Evolutionary conservation across 2,329 filamentous ascomycete genomes (phyloP).

Genomic region (Penicillium sp.): DNA sequence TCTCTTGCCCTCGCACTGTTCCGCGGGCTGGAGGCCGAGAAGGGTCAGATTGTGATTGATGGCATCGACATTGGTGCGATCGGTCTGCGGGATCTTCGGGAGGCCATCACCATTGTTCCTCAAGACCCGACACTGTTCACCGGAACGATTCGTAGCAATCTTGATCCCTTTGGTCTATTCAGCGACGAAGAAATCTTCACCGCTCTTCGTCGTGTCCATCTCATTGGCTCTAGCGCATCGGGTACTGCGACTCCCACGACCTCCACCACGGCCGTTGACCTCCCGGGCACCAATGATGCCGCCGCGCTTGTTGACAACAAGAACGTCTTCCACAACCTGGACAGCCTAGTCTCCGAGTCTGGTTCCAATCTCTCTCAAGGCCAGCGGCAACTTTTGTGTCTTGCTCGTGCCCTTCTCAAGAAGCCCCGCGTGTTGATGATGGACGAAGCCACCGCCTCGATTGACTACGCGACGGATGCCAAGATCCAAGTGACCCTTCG

Average conservation of each 20-base stretch:
- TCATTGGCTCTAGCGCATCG: conserved; percentile 53
- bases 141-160: conserved; percentile 82
- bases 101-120: conserved; percentile 93
- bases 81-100: conserved; percentile 84
- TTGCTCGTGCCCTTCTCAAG: conserved; percentile 88
- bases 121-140: conserved; percentile 91
- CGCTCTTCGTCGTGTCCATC: conserved; percentile 78
- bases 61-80: conserved; percentile 84
- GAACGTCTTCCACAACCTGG: conserved; percentile 86
- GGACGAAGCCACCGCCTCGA: conserved; percentile 97
- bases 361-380: conserved; percentile 93
- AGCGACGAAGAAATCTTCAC: conserved; percentile 86
- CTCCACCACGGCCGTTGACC: conserved; percentile 24
- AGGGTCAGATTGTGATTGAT: conserved; percentile 84
- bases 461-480: conserved; percentile 90
- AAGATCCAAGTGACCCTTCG: conserved; percentile 97
- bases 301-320: conserved; percentile 62
- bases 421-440: conserved; percentile 90
- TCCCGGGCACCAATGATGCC: conserved; percentile 18
- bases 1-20: conserved; percentile 90
- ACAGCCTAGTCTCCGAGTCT: conserved; percentile 77
- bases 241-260: conserved; percentile 32
- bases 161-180: conserved; percentile 86
- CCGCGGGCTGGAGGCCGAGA: conserved; percentile 84
- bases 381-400: conserved; percentile 87